Evolutionary conservation across 2,329 filamentous ascomycete species (phyloP), one percentile per base, ranked within the genome.

Genomic region (Drechslera avenae): DNA sequence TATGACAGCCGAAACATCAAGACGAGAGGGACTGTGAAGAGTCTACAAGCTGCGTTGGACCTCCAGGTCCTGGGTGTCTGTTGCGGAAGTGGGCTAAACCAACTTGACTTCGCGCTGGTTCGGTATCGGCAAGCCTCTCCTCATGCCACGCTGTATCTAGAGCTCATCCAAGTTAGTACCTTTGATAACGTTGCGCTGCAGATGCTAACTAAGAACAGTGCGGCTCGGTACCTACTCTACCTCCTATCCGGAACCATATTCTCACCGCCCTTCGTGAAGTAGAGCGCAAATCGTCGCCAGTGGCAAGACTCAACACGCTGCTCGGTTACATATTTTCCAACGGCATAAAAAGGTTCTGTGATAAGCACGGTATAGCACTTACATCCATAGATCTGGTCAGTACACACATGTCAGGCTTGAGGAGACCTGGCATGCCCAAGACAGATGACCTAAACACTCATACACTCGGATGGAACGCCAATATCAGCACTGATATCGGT

Each of bases 81-180:
- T 65, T 78, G 75, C 45, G 80, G 80, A 21, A 81, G 79, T 3
- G 79, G 77, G 0, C 80, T 84, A 50, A 81, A 83, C 62, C 78
- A 80, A 18, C 83, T 86, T 36, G 81, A 85, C 64, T 84, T 81
- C 57, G 82, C 81, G 2, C 73, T 85, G 7, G 84, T 83, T 59
- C 80, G 72, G 43, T 86, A 85, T 64, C 73, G 72, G 37, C 83
- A 86, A 62, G 75, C 76, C 14, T 75, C 76, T 5, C 82, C 82
- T 0, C 72, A 78, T 5, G 72, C 75, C 4, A 76, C 80, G 2
- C 79, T 86, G 76, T 78, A 81, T 57, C 81, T 86, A 54, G 76
- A 82, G 59, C 72, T 86, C 4, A 72, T 85, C 10, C 42, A 57
- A 37, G 64, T 65, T 35, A 28, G 55, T 58, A 5, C 19, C 13